phyloP scores from a whole-genome alignment of 352 stramenopile genomes.

The Globisporangium spinosum region DNA sequence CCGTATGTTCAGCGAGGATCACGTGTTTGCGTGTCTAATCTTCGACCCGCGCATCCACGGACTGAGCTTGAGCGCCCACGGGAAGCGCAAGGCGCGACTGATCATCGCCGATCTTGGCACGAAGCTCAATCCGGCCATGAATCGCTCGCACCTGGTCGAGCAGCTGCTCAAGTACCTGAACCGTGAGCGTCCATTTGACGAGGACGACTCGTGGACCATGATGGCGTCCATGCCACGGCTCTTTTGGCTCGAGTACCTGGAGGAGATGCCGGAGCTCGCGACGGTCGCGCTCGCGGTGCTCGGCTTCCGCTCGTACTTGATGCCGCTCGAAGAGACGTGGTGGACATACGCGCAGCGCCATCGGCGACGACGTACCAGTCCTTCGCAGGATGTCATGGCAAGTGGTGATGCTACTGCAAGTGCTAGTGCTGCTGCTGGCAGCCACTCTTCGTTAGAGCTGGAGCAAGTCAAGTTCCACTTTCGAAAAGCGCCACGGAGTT shows the following conservation, averaged over 20 bases:
- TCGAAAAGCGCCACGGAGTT: conserved; percentile 2
- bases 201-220: conserved; percentile 36
- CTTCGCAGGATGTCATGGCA: not conserved
- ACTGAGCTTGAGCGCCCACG: conserved; percentile 29
- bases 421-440: not conserved
- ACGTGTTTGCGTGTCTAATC: conserved; percentile 30
- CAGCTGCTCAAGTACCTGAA: conserved; percentile 38
- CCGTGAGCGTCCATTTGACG: conserved; percentile 34
- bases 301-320: conserved; percentile 26
- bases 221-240: conserved; percentile 38
- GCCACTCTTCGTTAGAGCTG: not conserved
- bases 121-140: conserved; percentile 16
- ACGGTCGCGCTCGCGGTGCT: conserved; percentile 32
- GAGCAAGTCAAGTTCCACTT: conserved; percentile 14
- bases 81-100: conserved; percentile 26
- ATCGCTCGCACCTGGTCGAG: conserved; percentile 28
- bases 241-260: conserved; percentile 41
- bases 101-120: conserved; percentile 22
- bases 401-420: not conserved
- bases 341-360: conserved; percentile 9
- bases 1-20: conserved; percentile 17
- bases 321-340: conserved; percentile 31
- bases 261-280: conserved; percentile 30
- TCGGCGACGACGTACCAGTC: not conserved
- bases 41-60: conserved; percentile 35